These are phyloP conservation scores for Pholiota molesta DNA, from an alignment of 768 basidiomycete species.

Conservation along the genomic window DNA sequence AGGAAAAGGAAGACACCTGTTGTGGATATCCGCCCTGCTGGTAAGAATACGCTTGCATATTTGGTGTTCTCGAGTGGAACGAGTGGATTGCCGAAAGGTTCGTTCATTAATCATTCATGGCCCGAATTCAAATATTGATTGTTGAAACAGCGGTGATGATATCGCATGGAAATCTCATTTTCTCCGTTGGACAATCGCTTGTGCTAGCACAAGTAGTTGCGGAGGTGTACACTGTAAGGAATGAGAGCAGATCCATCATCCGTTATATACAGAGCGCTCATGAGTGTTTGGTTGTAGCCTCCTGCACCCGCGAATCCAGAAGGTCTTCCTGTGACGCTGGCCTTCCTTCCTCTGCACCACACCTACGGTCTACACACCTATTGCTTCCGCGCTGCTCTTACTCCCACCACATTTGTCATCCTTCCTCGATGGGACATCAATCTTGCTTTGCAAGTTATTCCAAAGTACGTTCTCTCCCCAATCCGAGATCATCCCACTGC, in stretches of 20 bases:
- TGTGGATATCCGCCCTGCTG: slow-evolving; percentile 46
- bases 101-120: neutral
- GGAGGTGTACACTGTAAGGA: slow-evolving; percentile 43
- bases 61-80: slow-evolving; percentile 81
- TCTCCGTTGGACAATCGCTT: slow-evolving; percentile 41
- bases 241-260: neutral
- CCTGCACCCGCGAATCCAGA: slow-evolving; percentile 42
- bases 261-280: neutral
- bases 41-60: slow-evolving; percentile 62
- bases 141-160: slow-evolving; percentile 64
- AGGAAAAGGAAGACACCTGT: slow-evolving; percentile 39
- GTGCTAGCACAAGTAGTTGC: slow-evolving; percentile 30
- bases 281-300: slow-evolving; percentile 30
- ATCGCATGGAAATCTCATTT: slow-evolving; percentile 65
- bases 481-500: no score
- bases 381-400: slow-evolving; percentile 49
- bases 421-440: slow-evolving; percentile 65
- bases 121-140: neutral
- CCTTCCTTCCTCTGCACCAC: slow-evolving; percentile 71
- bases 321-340: slow-evolving; percentile 51
- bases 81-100: slow-evolving; percentile 76
- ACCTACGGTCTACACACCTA: slow-evolving; percentile 61
- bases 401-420: slow-evolving; percentile 52
- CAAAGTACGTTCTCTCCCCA: slow-evolving; percentile 49
- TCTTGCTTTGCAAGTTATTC: slow-evolving; percentile 51